Evolutionary conservation across 148 eudicot species (phyloP).

Genomic region (Cornus suecica): DNA sequence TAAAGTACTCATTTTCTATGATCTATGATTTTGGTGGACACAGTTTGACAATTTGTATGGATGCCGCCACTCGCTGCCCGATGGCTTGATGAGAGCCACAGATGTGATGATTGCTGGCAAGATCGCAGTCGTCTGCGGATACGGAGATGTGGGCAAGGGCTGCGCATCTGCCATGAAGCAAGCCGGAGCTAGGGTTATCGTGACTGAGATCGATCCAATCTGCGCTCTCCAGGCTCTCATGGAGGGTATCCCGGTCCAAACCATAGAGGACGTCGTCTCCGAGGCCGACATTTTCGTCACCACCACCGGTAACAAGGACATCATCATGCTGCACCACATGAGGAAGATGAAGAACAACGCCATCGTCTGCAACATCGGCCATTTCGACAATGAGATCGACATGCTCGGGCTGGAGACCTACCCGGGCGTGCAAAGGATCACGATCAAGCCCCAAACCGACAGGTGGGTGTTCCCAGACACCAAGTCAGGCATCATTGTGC

Average conservation of each 20-base stretch:
- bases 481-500: constrained; percentile 56
- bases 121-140: constrained; percentile 81
- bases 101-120: constrained; percentile 98
- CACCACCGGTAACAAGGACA: constrained; percentile 98
- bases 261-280: constrained; percentile 72
- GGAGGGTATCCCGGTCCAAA: constrained; percentile 79
- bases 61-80: constrained; percentile 97
- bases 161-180: constrained; percentile 86
- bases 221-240: constrained; percentile 93
- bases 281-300: constrained; percentile 86
- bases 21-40: neutral
- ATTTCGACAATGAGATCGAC: constrained; percentile 93
- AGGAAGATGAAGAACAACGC: constrained; percentile 96
- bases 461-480: constrained; percentile 88
- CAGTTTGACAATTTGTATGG: constrained; percentile 98
- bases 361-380: constrained; percentile 97
- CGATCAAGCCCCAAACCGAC: constrained; percentile 93
- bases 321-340: constrained; percentile 91
- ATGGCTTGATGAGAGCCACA: constrained; percentile 95
- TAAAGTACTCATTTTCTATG: neutral
- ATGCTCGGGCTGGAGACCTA: constrained; percentile 73
- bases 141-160: constrained; percentile 98
- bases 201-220: constrained; percentile 92
- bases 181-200: constrained; percentile 88
- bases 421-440: constrained; percentile 85